These are phyloP conservation scores for Periglandula ipomoeae DNA, from an alignment of 2,329 filamentous ascomycete species.

Conservation along the genomic window DNA sequence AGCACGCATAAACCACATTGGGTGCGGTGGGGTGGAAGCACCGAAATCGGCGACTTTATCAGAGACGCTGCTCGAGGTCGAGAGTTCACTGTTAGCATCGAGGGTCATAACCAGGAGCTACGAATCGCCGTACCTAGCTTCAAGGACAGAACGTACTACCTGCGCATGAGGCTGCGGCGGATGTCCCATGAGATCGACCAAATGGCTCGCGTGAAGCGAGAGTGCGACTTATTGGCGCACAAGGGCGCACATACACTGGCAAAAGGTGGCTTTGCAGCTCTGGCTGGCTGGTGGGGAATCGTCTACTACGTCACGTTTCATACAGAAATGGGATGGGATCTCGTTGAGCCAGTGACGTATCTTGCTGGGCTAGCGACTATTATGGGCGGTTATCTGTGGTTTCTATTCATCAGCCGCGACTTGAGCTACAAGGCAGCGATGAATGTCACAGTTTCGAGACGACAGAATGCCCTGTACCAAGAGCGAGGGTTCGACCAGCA, in stretches of 20 bases:
- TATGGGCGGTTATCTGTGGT: conserved; percentile 89
- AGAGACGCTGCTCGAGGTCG: conserved; percentile 76
- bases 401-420: conserved; percentile 84
- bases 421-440: conserved; percentile 79
- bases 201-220: conserved; percentile 65
- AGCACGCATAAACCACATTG: conserved; percentile 42
- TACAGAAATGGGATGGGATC: conserved; percentile 79
- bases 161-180: conserved; percentile 66
- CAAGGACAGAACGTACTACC: conserved; percentile 81
- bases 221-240: conserved; percentile 73
- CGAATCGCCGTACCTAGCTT: conserved; percentile 78
- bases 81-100: conserved; percentile 77
- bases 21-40: conserved; percentile 80
- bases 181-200: conserved; percentile 58
- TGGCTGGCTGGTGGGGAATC: conserved; percentile 71
- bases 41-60: conserved; percentile 91
- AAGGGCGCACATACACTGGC: conserved; percentile 70
- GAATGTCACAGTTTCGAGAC: conserved; percentile 73
- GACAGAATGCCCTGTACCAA: conserved; percentile 70
- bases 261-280: conserved; percentile 64
- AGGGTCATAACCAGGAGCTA: conserved; percentile 57
- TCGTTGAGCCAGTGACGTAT: conserved; percentile 86
- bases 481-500: conserved; percentile 64
- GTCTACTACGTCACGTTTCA: conserved; percentile 66
- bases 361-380: conserved; percentile 77